phyloP scores from a whole-genome alignment of 352 stramenopile genomes.

The Pythium coloratum region DNA sequence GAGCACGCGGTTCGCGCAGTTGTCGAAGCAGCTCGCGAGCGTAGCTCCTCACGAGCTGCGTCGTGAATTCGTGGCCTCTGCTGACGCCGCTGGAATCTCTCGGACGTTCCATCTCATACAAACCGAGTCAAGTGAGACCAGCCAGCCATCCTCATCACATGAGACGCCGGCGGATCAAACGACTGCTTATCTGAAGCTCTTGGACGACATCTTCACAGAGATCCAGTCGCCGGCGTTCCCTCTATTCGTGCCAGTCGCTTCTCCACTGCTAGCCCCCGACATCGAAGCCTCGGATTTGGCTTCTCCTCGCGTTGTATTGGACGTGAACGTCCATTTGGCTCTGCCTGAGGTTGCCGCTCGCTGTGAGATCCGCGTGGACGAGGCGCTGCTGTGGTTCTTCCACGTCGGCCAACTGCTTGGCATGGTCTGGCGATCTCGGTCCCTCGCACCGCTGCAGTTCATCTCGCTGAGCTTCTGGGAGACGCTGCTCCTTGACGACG shows the following conservation, averaged over 20 bases:
- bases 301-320: constrained; percentile 20
- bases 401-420: constrained; percentile 58
- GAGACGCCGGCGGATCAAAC: constrained; percentile 22
- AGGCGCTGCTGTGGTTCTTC: constrained; percentile 57
- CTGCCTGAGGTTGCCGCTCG: constrained; percentile 12
- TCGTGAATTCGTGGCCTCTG: constrained; percentile 9
- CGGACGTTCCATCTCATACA: constrained; percentile 39
- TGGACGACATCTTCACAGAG: constrained; percentile 46
- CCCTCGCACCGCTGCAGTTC: constrained; percentile 54
- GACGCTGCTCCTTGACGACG: constrained; percentile 4
- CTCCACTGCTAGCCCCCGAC: not conserved
- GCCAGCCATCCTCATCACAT: not conserved
- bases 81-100: constrained; percentile 39
- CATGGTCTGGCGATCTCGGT: constrained; percentile 54
- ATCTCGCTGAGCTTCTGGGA: constrained; percentile 47
- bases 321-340: constrained; percentile 55
- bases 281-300: not conserved
- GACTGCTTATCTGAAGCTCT: constrained; percentile 48
- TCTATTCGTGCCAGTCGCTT: constrained; percentile 41
- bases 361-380: constrained; percentile 6
- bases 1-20: constrained; percentile 13
- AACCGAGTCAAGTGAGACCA: not conserved
- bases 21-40: constrained; percentile 20
- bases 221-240: constrained; percentile 64
- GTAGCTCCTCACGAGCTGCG: not conserved